Conservation (phyloP, 768 basidiomycete species). For the Omphalotus guepiniiformis region DNA sequence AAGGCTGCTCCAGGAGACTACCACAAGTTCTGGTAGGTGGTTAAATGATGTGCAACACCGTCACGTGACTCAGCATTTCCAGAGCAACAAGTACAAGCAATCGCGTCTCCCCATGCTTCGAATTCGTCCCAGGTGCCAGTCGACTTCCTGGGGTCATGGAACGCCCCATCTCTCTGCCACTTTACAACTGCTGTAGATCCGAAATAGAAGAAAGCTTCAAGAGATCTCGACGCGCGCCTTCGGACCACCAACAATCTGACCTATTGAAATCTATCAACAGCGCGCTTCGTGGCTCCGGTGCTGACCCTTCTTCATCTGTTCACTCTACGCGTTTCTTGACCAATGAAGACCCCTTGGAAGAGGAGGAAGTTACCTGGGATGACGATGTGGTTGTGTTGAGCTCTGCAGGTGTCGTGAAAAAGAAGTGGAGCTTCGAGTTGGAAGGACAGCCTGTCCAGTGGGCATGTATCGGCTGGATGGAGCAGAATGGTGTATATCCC, state of each 20-base stretch:
- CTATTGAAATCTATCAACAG: conserved; percentile 54
- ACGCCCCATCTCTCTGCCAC: no score
- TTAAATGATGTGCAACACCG: no score
- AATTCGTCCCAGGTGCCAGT: no score
- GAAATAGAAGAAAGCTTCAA: no score
- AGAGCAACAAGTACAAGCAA: no score
- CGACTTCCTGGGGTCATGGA: no score
- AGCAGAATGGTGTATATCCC: conserved; percentile 28
- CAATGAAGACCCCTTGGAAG: conserved; percentile 38
- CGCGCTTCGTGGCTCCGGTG: conserved; percentile 55
- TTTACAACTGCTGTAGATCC: no score
- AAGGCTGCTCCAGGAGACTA: no score
- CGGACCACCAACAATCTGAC: conserved; percentile 23
- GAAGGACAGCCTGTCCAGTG: conserved; percentile 73
- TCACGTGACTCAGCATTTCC: no score
- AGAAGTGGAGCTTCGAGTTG: conserved; percentile 71
- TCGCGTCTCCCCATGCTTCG: no score
- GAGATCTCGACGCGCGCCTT: no score
- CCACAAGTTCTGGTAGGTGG: no score
- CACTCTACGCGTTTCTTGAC: conserved; percentile 38
- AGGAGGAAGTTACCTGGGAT: conserved; percentile 71
- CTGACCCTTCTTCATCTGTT: conserved; percentile 35
- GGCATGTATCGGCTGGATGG: conserved; percentile 74
- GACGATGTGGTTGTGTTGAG: conserved; percentile 57
- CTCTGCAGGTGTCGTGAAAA: conserved; percentile 61